Evolutionary conservation across 208 protist genomes (phyloP).

Genomic region (Wallacemonas sp.): DNA sequence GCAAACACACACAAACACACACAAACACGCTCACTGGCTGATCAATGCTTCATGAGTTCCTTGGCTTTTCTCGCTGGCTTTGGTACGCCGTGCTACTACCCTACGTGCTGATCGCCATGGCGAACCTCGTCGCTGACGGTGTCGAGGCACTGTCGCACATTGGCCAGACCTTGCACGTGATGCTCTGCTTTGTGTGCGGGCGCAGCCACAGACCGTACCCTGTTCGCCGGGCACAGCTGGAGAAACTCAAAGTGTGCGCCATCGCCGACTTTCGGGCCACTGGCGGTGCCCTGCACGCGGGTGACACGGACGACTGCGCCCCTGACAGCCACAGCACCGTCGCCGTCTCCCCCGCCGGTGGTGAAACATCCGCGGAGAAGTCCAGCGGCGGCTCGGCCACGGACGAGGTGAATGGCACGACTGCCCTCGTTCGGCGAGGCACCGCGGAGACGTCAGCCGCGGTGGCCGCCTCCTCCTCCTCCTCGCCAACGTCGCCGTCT

Average conservation of each 20-base stretch:
- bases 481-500: background rate
- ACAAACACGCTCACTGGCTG: background rate
- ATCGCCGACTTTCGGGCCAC: background rate
- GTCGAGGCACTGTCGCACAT: constrained; percentile 54
- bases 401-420: background rate
- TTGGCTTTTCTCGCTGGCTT: constrained; percentile 35
- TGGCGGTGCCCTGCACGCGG: background rate
- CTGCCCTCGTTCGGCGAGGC: background rate
- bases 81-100: constrained; percentile 54
- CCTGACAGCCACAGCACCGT: background rate
- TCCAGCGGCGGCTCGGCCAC: background rate
- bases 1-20: constrained; percentile 12
- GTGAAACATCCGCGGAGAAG: background rate
- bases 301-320: constrained; percentile 13
- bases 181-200: constrained; percentile 63
- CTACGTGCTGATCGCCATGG: constrained; percentile 47
- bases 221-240: constrained; percentile 22
- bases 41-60: constrained; percentile 28
- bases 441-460: background rate
- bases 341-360: background rate
- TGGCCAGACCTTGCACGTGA: constrained; percentile 50
- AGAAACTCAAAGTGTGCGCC: constrained; percentile 18
- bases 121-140: constrained; percentile 54
- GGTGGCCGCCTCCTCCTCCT: no score
- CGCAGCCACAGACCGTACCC: constrained; percentile 78